Percentiles rank a stretch among this genome's conserved stretches.
Evolutionary conservation across 2,329 filamentous ascomycete species (phyloP).

Genomic region (Incumbomyces delicatus): DNA sequence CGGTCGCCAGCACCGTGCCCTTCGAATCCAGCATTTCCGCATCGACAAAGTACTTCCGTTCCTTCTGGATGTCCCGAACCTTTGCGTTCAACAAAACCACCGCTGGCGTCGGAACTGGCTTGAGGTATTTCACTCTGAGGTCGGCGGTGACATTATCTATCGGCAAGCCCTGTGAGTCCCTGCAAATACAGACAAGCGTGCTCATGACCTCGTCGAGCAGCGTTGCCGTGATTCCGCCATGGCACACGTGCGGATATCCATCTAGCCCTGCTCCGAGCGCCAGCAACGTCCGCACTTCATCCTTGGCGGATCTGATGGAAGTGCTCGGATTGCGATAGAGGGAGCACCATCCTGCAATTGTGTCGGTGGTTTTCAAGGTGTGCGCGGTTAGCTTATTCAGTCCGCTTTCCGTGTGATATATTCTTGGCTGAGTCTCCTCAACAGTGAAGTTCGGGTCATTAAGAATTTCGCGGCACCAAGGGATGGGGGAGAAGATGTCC

Average conservation of each 20-base stretch:
- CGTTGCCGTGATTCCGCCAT: constrained; percentile 11
- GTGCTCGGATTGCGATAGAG: constrained; percentile 4
- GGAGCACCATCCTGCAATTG: constrained; percentile 9
- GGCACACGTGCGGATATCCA: constrained; percentile 9
- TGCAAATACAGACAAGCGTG: constrained; percentile 7
- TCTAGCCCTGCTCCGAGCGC: constrained; percentile 9
- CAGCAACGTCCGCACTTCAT: constrained; percentile 8
- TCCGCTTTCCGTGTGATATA: not conserved
- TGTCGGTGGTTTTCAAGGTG: constrained; percentile 8
- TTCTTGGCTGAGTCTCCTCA: constrained; percentile 2
- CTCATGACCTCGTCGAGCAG: constrained; percentile 14
- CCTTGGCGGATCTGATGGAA: not conserved
- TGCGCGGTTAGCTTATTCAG: constrained; percentile 7
- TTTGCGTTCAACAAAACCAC: constrained; percentile 9
- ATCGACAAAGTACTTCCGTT: constrained; percentile 11
- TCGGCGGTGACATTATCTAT: constrained; percentile 11
- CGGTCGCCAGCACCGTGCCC: constrained; percentile 6
- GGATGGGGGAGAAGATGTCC: constrained; percentile 7
- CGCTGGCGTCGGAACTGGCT: constrained; percentile 8
- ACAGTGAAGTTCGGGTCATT: constrained; percentile 7
- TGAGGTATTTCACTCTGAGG: constrained; percentile 7
- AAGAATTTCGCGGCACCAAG: constrained; percentile 9
- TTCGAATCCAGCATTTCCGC: constrained; percentile 7
- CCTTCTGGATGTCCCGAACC: constrained; percentile 6
- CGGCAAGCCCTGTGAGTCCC: not conserved